These are phyloP conservation scores for Coelastrella sp. DNA, from an alignment of 139 green algal genomes.

Conservation along the genomic window DNA sequence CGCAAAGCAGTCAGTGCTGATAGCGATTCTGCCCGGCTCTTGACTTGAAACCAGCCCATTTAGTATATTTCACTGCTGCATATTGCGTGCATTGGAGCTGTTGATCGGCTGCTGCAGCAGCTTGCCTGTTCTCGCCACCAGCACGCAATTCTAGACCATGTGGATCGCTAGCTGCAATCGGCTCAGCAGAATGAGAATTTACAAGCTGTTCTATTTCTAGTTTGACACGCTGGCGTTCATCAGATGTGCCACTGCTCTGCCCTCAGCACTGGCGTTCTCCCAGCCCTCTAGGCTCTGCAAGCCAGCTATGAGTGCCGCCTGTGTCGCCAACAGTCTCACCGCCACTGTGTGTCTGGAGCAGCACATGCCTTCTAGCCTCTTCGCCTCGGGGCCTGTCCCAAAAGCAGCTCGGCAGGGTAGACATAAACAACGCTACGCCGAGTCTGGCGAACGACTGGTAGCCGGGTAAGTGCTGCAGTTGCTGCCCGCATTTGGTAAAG, in stretches of 20 bases:
- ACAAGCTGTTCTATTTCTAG: neutral
- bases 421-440: conserved; percentile 75
- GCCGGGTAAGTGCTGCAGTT: conserved; percentile 64
- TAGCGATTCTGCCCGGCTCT: neutral
- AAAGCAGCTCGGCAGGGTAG: conserved; percentile 57
- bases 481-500: neutral
- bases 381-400: conserved; percentile 53
- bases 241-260: neutral
- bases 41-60: too few species aligned
- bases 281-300: neutral
- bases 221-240: neutral
- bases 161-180: neutral
- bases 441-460: conserved; percentile 72
- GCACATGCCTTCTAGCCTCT: conserved; percentile 27
- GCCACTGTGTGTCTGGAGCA: conserved; percentile 33
- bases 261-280: neutral
- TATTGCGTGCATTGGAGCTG: neutral
- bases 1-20: neutral
- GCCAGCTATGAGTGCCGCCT: conserved; percentile 30
- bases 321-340: conserved; percentile 11
- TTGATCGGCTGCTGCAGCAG: neutral
- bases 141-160: neutral
- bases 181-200: neutral
- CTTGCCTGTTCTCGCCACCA: neutral
- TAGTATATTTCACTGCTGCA: too few species aligned